Conservation (phyloP, 2,329 filamentous ascomycete species). For the Camptophora hylomeconis region DNA sequence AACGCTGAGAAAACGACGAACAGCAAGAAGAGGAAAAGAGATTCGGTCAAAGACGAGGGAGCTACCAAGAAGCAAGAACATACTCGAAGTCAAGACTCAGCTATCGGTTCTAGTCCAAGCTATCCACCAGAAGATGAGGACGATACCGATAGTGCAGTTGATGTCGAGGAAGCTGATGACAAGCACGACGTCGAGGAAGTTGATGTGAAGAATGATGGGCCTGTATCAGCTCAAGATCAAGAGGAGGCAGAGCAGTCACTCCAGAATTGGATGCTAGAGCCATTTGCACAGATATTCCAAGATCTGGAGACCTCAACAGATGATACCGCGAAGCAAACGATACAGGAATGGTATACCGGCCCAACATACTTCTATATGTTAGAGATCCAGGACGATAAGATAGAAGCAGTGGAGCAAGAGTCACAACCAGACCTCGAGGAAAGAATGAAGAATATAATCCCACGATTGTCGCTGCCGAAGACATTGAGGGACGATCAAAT, state of each 20-base stretch:
- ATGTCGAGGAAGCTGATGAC: no score
- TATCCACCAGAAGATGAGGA: background rate
- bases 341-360: constrained; percentile 6
- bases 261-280: constrained; percentile 6
- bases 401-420: constrained; percentile 4
- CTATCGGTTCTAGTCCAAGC: background rate
- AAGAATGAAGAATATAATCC: constrained; percentile 1
- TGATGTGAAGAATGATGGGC: background rate
- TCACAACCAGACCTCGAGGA: background rate
- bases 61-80: background rate
- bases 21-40: background rate
- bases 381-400: background rate
- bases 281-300: constrained; percentile 3
- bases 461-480: constrained; percentile 3
- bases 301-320: background rate
- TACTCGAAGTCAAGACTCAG: constrained; percentile 1
- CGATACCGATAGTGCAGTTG: constrained; percentile 1
- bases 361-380: constrained; percentile 4
- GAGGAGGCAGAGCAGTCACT: constrained; percentile 1
- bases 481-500: constrained; percentile 2
- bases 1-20: background rate
- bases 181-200: no score
- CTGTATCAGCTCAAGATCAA: background rate
- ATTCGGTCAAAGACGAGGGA: constrained; percentile 1
- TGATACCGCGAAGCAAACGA: background rate